Conservation (phyloP, 2,329 filamentous ascomycete species). For the Simplicillium aogashimaense region DNA sequence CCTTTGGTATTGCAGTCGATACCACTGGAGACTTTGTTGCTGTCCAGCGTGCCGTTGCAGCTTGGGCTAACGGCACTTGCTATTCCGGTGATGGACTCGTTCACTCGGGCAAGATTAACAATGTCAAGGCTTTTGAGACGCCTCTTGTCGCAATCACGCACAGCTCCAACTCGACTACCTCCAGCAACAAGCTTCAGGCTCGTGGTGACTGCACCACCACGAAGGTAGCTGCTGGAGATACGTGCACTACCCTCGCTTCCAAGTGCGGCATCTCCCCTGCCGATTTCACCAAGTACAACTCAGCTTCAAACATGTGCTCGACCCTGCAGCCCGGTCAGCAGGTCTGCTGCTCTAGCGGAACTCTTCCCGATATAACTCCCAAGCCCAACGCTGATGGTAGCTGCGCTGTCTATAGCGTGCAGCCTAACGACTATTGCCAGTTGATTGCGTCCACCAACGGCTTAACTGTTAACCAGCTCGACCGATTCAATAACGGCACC, state of each 20-base stretch:
- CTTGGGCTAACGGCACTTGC: too few species aligned
- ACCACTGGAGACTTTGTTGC: too few species aligned
- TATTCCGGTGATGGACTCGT: too few species aligned
- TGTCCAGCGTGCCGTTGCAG: too few species aligned
- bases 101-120: too few species aligned
- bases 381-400: slow-evolving; percentile 13
- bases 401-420: slow-evolving; percentile 25
- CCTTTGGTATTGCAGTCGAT: too few species aligned
- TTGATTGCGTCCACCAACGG: slow-evolving; percentile 20
- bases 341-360: slow-evolving; percentile 25
- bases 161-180: too few species aligned
- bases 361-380: slow-evolving; percentile 6
- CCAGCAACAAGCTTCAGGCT: too few species aligned
- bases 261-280: slow-evolving; percentile 23
- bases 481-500: slow-evolving; percentile 20
- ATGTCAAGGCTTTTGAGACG: too few species aligned
- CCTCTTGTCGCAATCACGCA: too few species aligned
- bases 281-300: slow-evolving; percentile 24
- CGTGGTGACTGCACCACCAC: slow-evolving; percentile 11
- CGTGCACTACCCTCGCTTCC: slow-evolving; percentile 20
- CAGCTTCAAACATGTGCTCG: slow-evolving; percentile 11
- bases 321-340: slow-evolving; percentile 17
- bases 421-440: slow-evolving; percentile 23
- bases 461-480: slow-evolving; percentile 26
- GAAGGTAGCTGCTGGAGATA: slow-evolving; percentile 19